Conservation (phyloP, 352 stramenopile genomes). For the Phytophthora cactorum region DNA sequence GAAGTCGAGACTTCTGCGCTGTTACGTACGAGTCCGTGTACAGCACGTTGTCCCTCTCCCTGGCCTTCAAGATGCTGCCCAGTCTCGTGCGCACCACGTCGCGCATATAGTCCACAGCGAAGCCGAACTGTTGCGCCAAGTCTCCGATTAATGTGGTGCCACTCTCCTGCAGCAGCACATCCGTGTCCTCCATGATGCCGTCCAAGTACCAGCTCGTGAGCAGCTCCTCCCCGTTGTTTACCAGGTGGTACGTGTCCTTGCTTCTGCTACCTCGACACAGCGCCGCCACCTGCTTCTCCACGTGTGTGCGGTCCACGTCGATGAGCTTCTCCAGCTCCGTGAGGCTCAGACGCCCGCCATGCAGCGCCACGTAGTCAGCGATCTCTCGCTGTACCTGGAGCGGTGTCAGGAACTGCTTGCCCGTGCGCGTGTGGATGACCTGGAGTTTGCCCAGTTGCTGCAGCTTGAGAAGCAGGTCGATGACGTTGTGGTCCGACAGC, state of each 20-base stretch:
- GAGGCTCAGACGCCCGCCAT: conserved; percentile 71
- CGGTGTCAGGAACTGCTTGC: conserved; percentile 84
- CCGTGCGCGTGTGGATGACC: conserved; percentile 80
- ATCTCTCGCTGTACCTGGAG: conserved; percentile 77
- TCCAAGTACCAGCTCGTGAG: conserved; percentile 85
- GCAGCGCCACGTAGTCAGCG: conserved; percentile 68
- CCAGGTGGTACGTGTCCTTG: conserved; percentile 54
- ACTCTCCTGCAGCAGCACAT: conserved; percentile 76
- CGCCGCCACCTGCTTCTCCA: conserved; percentile 65
- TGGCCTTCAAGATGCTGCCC: conserved; percentile 63
- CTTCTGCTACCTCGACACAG: conserved; percentile 44
- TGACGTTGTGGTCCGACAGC: conserved; percentile 84
- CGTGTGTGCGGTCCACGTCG: conserved; percentile 75
- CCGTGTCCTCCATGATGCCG: conserved; percentile 84
- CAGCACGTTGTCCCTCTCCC: conserved; percentile 70
- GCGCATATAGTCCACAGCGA: conserved; percentile 85
- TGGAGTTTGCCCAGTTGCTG: conserved; percentile 79
- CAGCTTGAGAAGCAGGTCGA: conserved; percentile 82
- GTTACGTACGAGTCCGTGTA: conserved; percentile 82
- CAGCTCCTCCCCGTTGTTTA: conserved; percentile 82
- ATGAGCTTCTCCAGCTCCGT: conserved; percentile 69
- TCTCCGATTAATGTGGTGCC: conserved; percentile 73
- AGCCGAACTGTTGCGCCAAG: conserved; percentile 82
- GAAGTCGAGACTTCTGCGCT: conserved; percentile 66
- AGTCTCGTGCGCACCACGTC: conserved; percentile 72